Conservation (phyloP, 352 stramenopile species). For the Phytopythium litorale region DNA sequence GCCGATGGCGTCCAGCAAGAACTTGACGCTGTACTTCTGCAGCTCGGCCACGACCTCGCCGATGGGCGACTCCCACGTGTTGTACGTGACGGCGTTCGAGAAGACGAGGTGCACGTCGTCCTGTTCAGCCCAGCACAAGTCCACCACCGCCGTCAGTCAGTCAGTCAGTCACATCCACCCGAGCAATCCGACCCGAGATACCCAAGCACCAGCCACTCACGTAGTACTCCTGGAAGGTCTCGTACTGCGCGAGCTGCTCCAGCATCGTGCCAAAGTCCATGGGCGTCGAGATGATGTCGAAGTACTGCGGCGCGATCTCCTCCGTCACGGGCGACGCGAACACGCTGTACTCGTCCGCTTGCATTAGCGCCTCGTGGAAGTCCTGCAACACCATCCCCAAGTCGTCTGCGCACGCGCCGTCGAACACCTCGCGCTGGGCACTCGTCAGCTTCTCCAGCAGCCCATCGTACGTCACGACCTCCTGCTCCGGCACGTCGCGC, state of each 20-base stretch:
- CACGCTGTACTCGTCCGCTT: conserved; percentile 74
- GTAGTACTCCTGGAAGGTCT: conserved; percentile 71
- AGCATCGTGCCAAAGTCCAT: conserved; percentile 95
- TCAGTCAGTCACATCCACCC: conserved; percentile 1
- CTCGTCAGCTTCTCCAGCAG: conserved; percentile 50
- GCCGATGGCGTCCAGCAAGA: conserved; percentile 60
- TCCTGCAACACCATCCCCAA: conserved; percentile 47
- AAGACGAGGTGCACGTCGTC: conserved; percentile 72
- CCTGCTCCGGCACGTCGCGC: conserved; percentile 24
- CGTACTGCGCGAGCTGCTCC: conserved; percentile 72
- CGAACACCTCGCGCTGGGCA: conserved; percentile 49
- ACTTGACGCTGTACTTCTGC: conserved; percentile 70
- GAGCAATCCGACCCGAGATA: neutral
- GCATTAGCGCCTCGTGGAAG: conserved; percentile 69
- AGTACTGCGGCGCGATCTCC: conserved; percentile 91
- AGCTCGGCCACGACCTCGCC: conserved; percentile 58
- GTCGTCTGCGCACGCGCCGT: conserved; percentile 56
- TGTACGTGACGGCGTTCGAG: conserved; percentile 80
- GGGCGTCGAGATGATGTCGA: conserved; percentile 78
- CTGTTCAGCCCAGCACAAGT: conserved; percentile 20
- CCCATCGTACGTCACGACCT: conserved; percentile 40
- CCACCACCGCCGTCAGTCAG: conserved; percentile 7
- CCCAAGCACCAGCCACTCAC: conserved; percentile 33
- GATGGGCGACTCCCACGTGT: conserved; percentile 57
- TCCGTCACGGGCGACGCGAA: conserved; percentile 90